Evolutionary conservation across 2,329 filamentous ascomycete genomes (phyloP).

Genomic region (Diaporthe sp.): DNA sequence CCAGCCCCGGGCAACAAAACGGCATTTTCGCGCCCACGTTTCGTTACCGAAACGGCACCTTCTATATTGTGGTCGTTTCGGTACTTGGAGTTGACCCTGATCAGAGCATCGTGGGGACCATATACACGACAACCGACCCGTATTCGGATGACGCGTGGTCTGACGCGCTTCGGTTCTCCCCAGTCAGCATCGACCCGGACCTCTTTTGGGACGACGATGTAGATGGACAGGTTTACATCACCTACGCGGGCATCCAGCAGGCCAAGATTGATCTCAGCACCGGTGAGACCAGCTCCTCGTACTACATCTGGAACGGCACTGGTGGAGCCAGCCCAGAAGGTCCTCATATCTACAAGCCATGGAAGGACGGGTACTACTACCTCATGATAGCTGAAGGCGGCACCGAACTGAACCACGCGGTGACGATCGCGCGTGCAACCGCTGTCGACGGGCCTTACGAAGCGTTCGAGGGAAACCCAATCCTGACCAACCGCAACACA

Average conservation of each 20-base stretch:
- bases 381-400: conserved; percentile 61
- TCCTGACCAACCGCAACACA: conserved; percentile 57
- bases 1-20: conserved; percentile 40
- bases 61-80: conserved; percentile 55
- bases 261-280: conserved; percentile 51
- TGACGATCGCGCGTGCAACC: conserved; percentile 58
- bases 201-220: conserved; percentile 53
- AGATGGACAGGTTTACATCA: conserved; percentile 53
- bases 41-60: conserved; percentile 55
- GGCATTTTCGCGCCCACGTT: conserved; percentile 63
- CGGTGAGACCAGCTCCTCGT: conserved; percentile 48
- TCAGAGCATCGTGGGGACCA: conserved; percentile 48
- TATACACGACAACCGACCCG: conserved; percentile 56
- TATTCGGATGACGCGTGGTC: conserved; percentile 55
- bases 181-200: conserved; percentile 54
- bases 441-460: conserved; percentile 59
- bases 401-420: conserved; percentile 55
- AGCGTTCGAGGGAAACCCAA: conserved; percentile 55
- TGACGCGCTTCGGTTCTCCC: conserved; percentile 50
- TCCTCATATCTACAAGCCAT: conserved; percentile 55
- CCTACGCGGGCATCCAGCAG: conserved; percentile 48
- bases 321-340: conserved; percentile 58
- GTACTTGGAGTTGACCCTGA: conserved; percentile 41
- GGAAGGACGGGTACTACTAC: conserved; percentile 58
- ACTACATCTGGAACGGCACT: conserved; percentile 59